These are phyloP conservation scores for Mycena metata DNA, from an alignment of 768 basidiomycete species.

Conservation along the genomic window DNA sequence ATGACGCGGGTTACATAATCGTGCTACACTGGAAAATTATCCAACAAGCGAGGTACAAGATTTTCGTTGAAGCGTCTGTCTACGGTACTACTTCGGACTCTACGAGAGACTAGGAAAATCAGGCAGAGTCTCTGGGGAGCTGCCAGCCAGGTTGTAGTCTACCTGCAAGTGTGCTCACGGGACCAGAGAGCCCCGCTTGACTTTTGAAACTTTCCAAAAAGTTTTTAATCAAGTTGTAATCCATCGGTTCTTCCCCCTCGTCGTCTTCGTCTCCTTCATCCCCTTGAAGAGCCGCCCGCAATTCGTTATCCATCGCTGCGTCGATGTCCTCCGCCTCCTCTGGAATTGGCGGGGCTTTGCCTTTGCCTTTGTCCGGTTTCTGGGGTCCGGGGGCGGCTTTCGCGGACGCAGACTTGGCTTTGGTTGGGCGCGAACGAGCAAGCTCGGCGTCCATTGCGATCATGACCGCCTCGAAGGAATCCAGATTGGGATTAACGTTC, in stretches of 20 bases:
- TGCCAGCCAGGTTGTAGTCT: constrained; percentile 82
- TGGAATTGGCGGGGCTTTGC: constrained; percentile 59
- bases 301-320: constrained; percentile 90
- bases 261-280: constrained; percentile 67
- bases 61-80: too few relatives aligned
- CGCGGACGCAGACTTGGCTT: constrained; percentile 33
- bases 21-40: too few relatives aligned
- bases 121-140: constrained; percentile 71
- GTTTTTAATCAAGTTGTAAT: constrained; percentile 96
- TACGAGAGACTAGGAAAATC: too few relatives aligned
- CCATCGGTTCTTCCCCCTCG: constrained; percentile 68
- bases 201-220: constrained; percentile 97
- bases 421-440: constrained; percentile 55
- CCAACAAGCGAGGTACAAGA: too few relatives aligned
- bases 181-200: constrained; percentile 91
- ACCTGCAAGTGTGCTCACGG: constrained; percentile 91
- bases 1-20: too few relatives aligned
- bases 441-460: constrained; percentile 93
- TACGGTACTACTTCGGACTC: too few relatives aligned
- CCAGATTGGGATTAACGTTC: constrained; percentile 75
- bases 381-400: constrained; percentile 19
- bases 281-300: constrained; percentile 71
- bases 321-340: constrained; percentile 78
- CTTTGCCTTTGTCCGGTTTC: constrained; percentile 48
- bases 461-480: constrained; percentile 98